These are phyloP conservation scores for Aechmea fasciata DNA, from an alignment of 176 grass and related monocot genomes.

Conservation along the genomic window DNA sequence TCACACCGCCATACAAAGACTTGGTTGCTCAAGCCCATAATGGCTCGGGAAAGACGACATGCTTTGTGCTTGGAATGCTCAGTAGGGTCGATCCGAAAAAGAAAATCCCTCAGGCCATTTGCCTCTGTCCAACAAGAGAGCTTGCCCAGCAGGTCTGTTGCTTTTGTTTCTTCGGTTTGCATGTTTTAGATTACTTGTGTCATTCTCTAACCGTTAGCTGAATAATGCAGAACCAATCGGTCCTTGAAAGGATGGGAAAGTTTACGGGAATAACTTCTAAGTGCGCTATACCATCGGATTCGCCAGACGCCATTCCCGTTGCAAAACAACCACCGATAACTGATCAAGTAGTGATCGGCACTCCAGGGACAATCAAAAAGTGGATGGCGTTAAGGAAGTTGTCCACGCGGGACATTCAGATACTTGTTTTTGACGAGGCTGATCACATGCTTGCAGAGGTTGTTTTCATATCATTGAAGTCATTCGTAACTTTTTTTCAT, in stretches of 20 bases:
- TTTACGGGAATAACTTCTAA: constrained; percentile 21
- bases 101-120: constrained; percentile 19
- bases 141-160: constrained; percentile 13
- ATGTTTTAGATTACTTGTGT: neutral
- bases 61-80: constrained; percentile 96
- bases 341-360: constrained; percentile 84
- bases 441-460: constrained; percentile 23
- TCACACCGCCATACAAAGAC: constrained; percentile 62
- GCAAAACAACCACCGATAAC: constrained; percentile 31
- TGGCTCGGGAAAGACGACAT: constrained; percentile 88
- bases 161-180: neutral
- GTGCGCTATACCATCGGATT: constrained; percentile 22
- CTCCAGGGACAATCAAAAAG: constrained; percentile 79
- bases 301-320: constrained; percentile 8
- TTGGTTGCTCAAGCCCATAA: constrained; percentile 93
- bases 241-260: constrained; percentile 19
- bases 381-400: constrained; percentile 60
- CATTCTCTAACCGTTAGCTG: neutral
- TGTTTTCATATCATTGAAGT: neutral
- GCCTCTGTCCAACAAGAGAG: constrained; percentile 24
- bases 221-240: constrained; percentile 16
- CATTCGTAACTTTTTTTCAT: neutral
- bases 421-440: constrained; percentile 25
- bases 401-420: constrained; percentile 49
- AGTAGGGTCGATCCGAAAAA: constrained; percentile 59